Base-by-base conservation (phyloP, 2,329 filamentous ascomycete species). In the Fusarium bactridioides region DNA sequence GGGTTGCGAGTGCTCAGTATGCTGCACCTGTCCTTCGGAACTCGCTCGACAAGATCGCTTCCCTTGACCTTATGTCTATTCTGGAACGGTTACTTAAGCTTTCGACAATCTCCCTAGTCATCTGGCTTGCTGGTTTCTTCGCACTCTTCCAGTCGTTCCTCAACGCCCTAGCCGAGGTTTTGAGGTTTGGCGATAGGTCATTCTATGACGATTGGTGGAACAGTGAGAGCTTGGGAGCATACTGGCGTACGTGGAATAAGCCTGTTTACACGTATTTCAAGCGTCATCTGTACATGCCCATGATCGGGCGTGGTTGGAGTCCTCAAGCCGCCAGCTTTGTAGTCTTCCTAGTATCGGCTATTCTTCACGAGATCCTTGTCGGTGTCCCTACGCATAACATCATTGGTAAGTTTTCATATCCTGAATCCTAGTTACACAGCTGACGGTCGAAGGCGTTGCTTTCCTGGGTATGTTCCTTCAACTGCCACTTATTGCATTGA, bases 151-250 rank as follows among this genome's bases (percentile, higher is more conserved):
- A 99, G 79, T 95, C 93, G 3, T 91, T 93, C 69, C 85, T 99
- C 55, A 99, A 99, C 78, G 94, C 94, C 0, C 85, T 98, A 25
- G 95, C 95, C 7, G 96, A 99, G 81, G 85, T 98, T 18, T 92
- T 94, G 85, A 88, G 89, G 47, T 99, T 99, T 78, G 96, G 92
- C 23, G 96, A 99, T 80, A 90, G 96, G 35, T 93, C 95, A 58
- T 99, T 99, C 81, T 99, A 99, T 81, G 92, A 93, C 41, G 94
- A 97, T 78, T 99, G 96, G 96, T 99, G 96, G 96, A 99, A 99
- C 79, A 94, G 91, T 72, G 91, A 91, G 61, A 94, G 91, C 73
- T 86, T 98, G 11, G 93, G 95, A 38, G 88, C 88, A 9, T 99
- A 99, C 84, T 98, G 95, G 95, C 91, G 95, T 27, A 93, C 92